Evolutionary conservation across 192 early-diverging fungal genomes (phyloP).

Genomic region (Spizellomyces punctatus): DNA sequence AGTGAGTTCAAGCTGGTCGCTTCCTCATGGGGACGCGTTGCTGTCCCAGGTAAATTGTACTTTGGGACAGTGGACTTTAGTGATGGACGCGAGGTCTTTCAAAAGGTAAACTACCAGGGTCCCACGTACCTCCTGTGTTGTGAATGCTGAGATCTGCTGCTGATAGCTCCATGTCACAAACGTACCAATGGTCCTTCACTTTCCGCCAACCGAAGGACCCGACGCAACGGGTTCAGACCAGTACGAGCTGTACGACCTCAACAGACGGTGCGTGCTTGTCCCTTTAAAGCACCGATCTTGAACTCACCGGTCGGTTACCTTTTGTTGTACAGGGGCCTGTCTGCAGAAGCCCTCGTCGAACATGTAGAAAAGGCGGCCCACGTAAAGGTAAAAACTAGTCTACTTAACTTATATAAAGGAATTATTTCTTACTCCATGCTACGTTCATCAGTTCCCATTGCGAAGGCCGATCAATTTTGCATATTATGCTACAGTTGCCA

Average conservation of each 20-base stretch:
- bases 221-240: slow-evolving; percentile 45
- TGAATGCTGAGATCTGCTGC: no score
- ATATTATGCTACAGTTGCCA: slow-evolving; percentile 38
- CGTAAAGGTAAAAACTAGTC: slow-evolving; percentile 24
- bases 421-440: background rate
- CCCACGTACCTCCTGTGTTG: no score
- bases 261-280: slow-evolving; percentile 40
- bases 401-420: background rate
- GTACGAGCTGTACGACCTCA: slow-evolving; percentile 63
- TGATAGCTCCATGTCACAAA: background rate
- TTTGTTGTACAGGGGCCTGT: slow-evolving; percentile 49
- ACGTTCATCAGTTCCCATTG: slow-evolving; percentile 35
- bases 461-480: slow-evolving; percentile 64
- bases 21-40: slow-evolving; percentile 44
- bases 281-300: no score
- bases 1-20: slow-evolving; percentile 68
- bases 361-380: slow-evolving; percentile 54
- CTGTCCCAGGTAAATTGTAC: slow-evolving; percentile 49
- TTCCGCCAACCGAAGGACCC: slow-evolving; percentile 63
- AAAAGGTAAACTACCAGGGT: slow-evolving; percentile 48
- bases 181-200: slow-evolving; percentile 71
- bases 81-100: slow-evolving; percentile 63
- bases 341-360: slow-evolving; percentile 64
- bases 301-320: background rate
- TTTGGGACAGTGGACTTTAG: slow-evolving; percentile 72